Conservation (phyloP, 192 early-diverging fungal genomes). For the Linderina pennispora region DNA sequence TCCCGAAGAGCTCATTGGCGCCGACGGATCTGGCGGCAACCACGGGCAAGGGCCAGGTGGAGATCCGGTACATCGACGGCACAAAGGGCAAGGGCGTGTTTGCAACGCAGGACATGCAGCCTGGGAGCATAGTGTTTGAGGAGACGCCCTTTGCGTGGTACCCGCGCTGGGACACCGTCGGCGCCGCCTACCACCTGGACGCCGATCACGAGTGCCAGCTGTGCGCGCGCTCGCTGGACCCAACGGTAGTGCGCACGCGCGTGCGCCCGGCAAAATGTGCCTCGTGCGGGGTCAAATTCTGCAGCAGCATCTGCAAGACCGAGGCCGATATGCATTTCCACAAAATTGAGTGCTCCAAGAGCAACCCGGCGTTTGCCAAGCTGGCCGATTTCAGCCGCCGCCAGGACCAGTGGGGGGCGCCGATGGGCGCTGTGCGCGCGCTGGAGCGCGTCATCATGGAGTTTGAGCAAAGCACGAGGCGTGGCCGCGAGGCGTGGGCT, state of each 20-base stretch:
- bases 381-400: constrained; percentile 6
- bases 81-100: constrained; percentile 49
- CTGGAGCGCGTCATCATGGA: constrained; percentile 18
- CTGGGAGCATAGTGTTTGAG: constrained; percentile 46
- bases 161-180: constrained; percentile 52
- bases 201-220: constrained; percentile 50
- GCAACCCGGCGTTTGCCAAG: constrained; percentile 5
- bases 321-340: constrained; percentile 12
- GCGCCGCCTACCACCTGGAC: constrained; percentile 14
- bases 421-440: constrained; percentile 12
- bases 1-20: constrained; percentile 27
- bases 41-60: constrained; percentile 26
- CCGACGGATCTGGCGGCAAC: constrained; percentile 31
- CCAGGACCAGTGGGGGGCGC: constrained; percentile 9
- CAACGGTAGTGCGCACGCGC: constrained; percentile 1
- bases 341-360: constrained; percentile 10
- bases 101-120: constrained; percentile 47
- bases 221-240: constrained; percentile 47
- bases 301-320: constrained; percentile 7
- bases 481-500: constrained; percentile 8
- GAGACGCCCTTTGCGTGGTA: constrained; percentile 56
- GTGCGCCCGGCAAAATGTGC: constrained; percentile 6
- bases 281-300: constrained; percentile 6
- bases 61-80: constrained; percentile 29
- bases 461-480: constrained; percentile 9